phyloP scores from a whole-genome alignment of 345 rosid species.

The Arabidopsis arenosa region DNA sequence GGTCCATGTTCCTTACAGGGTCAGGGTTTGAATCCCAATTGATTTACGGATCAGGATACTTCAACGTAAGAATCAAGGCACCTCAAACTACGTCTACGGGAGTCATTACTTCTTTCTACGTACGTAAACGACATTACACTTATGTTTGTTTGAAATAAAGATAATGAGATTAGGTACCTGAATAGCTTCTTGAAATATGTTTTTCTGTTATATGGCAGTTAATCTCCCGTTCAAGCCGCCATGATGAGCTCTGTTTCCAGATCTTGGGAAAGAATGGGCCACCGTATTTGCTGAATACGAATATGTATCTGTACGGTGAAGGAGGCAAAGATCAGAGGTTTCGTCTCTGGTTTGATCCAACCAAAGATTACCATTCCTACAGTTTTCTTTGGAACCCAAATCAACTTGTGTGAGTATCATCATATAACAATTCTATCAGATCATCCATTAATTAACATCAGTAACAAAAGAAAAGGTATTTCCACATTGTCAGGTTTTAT shows the following conservation, averaged over 20 bases:
- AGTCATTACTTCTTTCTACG: conserved; percentile 46
- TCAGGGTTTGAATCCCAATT: conserved; percentile 42
- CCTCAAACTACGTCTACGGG: conserved; percentile 37
- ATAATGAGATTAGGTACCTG: conserved; percentile 14
- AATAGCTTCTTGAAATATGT: background rate
- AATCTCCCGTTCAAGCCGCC: conserved; percentile 41
- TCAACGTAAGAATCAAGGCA: conserved; percentile 46
- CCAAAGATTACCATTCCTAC: conserved; percentile 44
- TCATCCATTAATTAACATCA: conserved; percentile 8
- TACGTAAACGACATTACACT: conserved; percentile 25
- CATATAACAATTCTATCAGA: background rate
- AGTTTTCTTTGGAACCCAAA: conserved; percentile 44
- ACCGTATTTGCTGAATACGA: conserved; percentile 43
- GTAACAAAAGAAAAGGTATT: background rate
- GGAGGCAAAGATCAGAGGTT: conserved; percentile 47
- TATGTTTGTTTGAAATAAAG: conserved; percentile 5
- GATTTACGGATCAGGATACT: conserved; percentile 48
- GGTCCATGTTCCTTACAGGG: conserved; percentile 38
- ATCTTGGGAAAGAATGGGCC: conserved; percentile 37
- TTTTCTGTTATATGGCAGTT: conserved; percentile 32
- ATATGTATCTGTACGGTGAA: conserved; percentile 39
- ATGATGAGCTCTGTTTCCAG: conserved; percentile 46
- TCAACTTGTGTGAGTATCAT: conserved; percentile 43
- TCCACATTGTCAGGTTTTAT: conserved; percentile 43
- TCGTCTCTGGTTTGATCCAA: conserved; percentile 48